Conservation (phyloP, 768 basidiomycete species). For the Pisolithus sp. region DNA sequence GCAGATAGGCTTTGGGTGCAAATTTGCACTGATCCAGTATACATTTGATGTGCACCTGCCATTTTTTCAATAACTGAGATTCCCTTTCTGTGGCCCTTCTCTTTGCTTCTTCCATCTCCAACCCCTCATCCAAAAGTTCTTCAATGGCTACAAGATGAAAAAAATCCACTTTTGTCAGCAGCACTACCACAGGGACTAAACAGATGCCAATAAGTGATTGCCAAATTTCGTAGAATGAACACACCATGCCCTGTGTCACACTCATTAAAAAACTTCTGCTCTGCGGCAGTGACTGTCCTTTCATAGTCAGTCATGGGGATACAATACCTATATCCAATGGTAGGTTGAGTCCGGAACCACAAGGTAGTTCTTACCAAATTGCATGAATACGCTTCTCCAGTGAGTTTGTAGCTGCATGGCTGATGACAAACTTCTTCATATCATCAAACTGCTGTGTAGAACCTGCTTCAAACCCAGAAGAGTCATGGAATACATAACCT, state of each 20-base stretch:
- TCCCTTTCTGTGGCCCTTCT: slow-evolving; percentile 11
- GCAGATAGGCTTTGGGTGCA: not conserved
- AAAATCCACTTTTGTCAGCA: slow-evolving; percentile 36
- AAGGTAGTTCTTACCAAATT: slow-evolving; percentile 27
- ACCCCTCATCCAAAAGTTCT: slow-evolving; percentile 5
- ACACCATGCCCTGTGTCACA: slow-evolving; percentile 9
- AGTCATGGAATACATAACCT: slow-evolving; percentile 37
- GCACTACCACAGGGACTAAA: slow-evolving; percentile 32
- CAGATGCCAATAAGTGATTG: not conserved
- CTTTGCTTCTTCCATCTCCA: slow-evolving; percentile 6
- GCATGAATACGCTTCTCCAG: slow-evolving; percentile 29
- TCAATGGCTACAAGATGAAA: slow-evolving; percentile 16
- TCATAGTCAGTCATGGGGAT: slow-evolving; percentile 21
- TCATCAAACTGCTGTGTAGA: slow-evolving; percentile 20
- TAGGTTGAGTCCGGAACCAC: not conserved
- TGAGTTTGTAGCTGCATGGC: slow-evolving; percentile 11
- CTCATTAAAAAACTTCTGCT: slow-evolving; percentile 27
- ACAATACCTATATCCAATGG: slow-evolving; percentile 31
- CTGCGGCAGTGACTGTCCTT: slow-evolving; percentile 23
- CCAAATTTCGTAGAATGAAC: not conserved
- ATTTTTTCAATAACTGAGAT: not conserved
- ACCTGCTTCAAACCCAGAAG: slow-evolving; percentile 36
- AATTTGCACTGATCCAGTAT: not conserved
- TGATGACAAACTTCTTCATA: slow-evolving; percentile 27
- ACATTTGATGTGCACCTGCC: not conserved